Conservation (phyloP, 1,284 basidiomycete genomes). For the Apiotrichum porosum region DNA sequence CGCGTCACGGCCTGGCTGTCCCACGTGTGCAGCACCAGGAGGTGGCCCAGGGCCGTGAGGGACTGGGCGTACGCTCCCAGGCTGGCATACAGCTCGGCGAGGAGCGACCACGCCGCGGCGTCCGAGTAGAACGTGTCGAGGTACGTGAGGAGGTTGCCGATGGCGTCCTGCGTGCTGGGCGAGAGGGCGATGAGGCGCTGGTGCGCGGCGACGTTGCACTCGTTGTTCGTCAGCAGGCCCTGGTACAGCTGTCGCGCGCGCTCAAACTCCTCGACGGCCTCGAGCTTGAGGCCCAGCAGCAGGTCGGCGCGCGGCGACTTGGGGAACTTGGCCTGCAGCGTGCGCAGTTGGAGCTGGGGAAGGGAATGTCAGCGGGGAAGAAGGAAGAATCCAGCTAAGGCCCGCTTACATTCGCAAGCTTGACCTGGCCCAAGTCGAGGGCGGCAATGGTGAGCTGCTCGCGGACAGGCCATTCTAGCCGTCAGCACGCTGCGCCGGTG, state of each 20-base stretch:
- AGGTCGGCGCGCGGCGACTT: constrained; percentile 75
- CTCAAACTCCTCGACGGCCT: constrained; percentile 56
- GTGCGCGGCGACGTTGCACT: constrained; percentile 72
- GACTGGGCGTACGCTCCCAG: constrained; percentile 60
- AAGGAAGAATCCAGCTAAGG: constrained; percentile 36
- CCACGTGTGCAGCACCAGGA: constrained; percentile 39
- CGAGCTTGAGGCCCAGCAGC: constrained; percentile 79
- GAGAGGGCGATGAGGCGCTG: constrained; percentile 73
- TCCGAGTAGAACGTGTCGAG: constrained; percentile 93
- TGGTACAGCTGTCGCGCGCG: constrained; percentile 54
- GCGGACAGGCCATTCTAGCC: constrained; percentile 74
- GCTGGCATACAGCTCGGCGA: constrained; percentile 81
- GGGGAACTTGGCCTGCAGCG: constrained; percentile 68
- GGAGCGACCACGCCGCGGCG: constrained; percentile 84
- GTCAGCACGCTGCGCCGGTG: constrained; percentile 1
- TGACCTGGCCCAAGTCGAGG: constrained; percentile 70
- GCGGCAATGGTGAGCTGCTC: constrained; percentile 86
- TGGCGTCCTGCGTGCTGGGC: constrained; percentile 54
- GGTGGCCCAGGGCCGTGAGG: constrained; percentile 36
- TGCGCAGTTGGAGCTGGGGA: constrained; percentile 63
- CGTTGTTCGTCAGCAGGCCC: constrained; percentile 64
- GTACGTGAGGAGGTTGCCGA: constrained; percentile 70
- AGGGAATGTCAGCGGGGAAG: constrained; percentile 14
- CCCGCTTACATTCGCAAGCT: constrained; percentile 83
- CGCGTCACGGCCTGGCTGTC: constrained; percentile 36